These are phyloP conservation scores for Pleurotus ostreatus DNA, from an alignment of 768 basidiomycete species.

Conservation along the genomic window DNA sequence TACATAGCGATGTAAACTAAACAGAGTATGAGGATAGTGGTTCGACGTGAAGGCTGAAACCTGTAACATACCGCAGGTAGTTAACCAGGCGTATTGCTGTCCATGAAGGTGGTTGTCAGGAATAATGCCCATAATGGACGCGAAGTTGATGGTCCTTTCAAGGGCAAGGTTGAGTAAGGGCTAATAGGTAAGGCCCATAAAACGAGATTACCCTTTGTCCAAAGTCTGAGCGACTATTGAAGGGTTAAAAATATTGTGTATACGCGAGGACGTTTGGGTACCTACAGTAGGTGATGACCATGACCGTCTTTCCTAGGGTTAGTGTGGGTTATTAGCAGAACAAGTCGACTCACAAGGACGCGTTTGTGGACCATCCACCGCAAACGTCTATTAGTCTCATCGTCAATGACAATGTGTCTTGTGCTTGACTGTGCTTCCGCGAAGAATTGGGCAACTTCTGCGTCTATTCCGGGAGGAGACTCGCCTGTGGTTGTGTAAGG, in stretches of 20 bases:
- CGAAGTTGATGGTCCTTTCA: constrained; percentile 38
- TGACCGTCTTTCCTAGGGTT: constrained; percentile 25
- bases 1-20: constrained; percentile 39
- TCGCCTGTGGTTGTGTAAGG: constrained; percentile 1
- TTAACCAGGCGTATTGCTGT: constrained; percentile 47
- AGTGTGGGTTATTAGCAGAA: background rate
- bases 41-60: constrained; percentile 2
- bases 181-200: background rate
- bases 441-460: constrained; percentile 44
- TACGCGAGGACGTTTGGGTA: constrained; percentile 3
- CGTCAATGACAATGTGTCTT: constrained; percentile 32
- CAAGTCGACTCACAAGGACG: constrained; percentile 27
- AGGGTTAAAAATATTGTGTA: background rate
- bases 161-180: background rate
- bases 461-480: constrained; percentile 31
- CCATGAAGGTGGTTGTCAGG: constrained; percentile 41
- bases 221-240: constrained; percentile 36
- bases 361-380: constrained; percentile 45
- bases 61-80: constrained; percentile 36
- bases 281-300: constrained; percentile 43
- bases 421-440: constrained; percentile 20
- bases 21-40: background rate
- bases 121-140: constrained; percentile 43
- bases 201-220: constrained; percentile 35
- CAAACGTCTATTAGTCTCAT: constrained; percentile 36